Conservation (phyloP, 768 basidiomycete genomes). For the Coprinopsis strossmayeri region DNA sequence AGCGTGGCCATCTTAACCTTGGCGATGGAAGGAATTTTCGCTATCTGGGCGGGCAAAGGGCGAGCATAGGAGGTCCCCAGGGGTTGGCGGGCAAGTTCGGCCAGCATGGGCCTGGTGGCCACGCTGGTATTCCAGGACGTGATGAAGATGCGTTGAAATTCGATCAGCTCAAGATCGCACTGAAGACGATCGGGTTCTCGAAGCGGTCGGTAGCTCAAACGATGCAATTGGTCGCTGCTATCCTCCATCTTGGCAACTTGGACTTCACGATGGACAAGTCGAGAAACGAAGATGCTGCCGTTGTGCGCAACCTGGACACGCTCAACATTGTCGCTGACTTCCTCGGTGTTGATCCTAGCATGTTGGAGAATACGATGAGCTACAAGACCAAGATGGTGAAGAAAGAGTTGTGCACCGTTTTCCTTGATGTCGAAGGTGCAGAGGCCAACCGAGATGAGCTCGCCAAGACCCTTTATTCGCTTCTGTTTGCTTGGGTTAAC, state of each 20-base stretch:
- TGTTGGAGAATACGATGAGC: conserved; percentile 74
- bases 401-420: conserved; percentile 96
- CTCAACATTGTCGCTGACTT: conserved; percentile 87
- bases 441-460: conserved; percentile 92
- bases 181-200: conserved; percentile 90
- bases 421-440: conserved; percentile 91
- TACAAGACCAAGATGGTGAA: conserved; percentile 91
- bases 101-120: conserved; percentile 41
- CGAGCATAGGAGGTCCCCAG: neutral
- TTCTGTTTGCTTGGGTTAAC: conserved; percentile 94
- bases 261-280: conserved; percentile 82
- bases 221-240: conserved; percentile 91
- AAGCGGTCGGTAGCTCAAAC: conserved; percentile 94
- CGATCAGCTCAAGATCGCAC: conserved; percentile 88
- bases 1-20: conserved; percentile 82
- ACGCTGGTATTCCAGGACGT: conserved; percentile 34
- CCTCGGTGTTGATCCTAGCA: conserved; percentile 69
- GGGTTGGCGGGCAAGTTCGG: conserved; percentile 26
- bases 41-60: conserved; percentile 43
- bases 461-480: conserved; percentile 87
- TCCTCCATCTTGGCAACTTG: conserved; percentile 93
- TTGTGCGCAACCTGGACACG: conserved; percentile 79
- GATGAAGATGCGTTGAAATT: conserved; percentile 86
- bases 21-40: conserved; percentile 76
- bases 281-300: conserved; percentile 87